Evolutionary conservation across 345 rosid species (phyloP).

Genomic region (Hevea brasiliensis): DNA sequence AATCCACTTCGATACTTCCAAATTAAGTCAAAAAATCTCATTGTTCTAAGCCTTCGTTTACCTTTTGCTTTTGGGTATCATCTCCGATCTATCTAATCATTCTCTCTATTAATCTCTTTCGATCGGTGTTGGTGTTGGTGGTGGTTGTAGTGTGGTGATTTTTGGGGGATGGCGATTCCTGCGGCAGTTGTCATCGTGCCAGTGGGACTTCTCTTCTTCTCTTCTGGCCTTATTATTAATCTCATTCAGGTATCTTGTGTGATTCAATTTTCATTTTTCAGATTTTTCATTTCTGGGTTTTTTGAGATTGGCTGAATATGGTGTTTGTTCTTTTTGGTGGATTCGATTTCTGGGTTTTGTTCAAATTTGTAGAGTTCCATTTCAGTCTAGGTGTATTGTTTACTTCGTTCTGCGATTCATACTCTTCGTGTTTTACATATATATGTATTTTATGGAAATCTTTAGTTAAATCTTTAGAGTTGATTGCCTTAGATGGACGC

Average conservation of each 20-base stretch:
- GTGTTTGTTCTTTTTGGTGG: background rate
- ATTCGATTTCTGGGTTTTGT: constrained; percentile 7
- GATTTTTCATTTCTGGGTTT: background rate
- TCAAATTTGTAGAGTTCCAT: background rate
- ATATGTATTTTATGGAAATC: background rate
- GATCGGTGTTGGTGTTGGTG: too few species aligned
- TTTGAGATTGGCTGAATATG: background rate
- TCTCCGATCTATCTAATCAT: background rate
- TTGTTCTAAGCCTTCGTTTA: background rate
- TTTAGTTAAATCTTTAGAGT: background rate
- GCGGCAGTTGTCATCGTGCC: constrained; percentile 29
- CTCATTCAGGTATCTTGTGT: constrained; percentile 20
- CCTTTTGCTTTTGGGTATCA: background rate
- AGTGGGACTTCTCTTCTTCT: constrained; percentile 30
- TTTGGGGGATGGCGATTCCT: constrained; percentile 16
- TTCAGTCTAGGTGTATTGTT: background rate
- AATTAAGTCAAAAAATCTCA: background rate
- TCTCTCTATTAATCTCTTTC: too few species aligned
- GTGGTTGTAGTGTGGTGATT: background rate
- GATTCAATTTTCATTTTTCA: background rate
- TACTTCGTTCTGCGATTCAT: background rate
- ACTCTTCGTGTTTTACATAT: background rate
- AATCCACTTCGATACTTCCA: constrained; percentile 4
- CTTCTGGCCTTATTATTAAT: constrained; percentile 29
- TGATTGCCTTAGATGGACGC: background rate